Base-by-base conservation (phyloP, 169 alveolate species). In the Plasmodium sp. region DNA sequence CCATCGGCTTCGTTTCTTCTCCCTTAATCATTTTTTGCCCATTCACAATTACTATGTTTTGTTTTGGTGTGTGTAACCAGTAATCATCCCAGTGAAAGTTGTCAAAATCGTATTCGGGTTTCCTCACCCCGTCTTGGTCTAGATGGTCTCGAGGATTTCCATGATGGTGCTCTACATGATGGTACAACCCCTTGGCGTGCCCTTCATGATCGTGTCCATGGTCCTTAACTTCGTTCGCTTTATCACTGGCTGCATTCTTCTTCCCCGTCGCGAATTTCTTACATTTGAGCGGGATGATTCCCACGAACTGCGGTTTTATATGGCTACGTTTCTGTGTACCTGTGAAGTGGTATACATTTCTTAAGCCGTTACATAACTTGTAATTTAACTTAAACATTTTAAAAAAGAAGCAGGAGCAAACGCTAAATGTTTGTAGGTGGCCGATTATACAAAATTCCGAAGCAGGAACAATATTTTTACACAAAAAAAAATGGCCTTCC, bases 81-180 rank as follows among this genome's bases (percentile, higher is more conserved):
- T 96, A 96, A 92, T 97, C 98, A 77, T 96, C 96, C 97, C 97
- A 97, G 92, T 97, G 98, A 51, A 95, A 97, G 31, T 84, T 92
- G 71, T 97, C 97, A 33, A 97, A 77, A 39, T 96, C 97, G 45
- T 94, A 93, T 45, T 90, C 94, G n/a, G 77, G 83, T 41, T 84
- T 96, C 84, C 91, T 93, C 36, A 97, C 95, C 22, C 98, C 98
- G 83, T 97, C 98, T 62, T 95, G 94, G 83, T 93, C 90, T 81
- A 97, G 62, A 93, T 96, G 98, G 22, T 94, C 97, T n/a, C 98
- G 95, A n/a, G 98, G 98, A 81, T 96, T 97, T 5, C 97, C 98
- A 88, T 97, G 98, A 71, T 95, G 97, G 81, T 96, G 98, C 31
- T 97, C 92, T 71, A 96, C 95, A 84, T 95, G 96, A 81, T 96